Evolutionary conservation across 2,329 filamentous ascomycete genomes (phyloP), one percentile per base, ranked within the genome.

Genomic region (Aureobasidium sp.): DNA sequence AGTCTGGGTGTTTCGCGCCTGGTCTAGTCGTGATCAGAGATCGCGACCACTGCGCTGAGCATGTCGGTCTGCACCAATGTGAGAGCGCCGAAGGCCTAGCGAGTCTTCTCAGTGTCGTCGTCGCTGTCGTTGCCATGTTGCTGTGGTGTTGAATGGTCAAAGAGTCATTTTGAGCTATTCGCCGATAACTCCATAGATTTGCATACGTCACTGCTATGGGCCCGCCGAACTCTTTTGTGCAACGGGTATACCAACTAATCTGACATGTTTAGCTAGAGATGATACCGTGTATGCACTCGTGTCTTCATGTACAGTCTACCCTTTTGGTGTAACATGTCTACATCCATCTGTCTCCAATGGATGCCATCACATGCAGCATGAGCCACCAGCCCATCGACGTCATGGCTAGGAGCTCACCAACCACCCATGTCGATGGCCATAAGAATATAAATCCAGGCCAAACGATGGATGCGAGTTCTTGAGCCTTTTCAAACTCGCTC

Each of bases 1-100:
- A 82, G 64, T 77, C 75, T 22, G 77, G 77, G n/a, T 61, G 60
- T 44, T 47, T 53, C n/a, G 53, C 41, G 45, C 55, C 47, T 15
- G 53, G 44, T 39, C 8, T 52, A 12, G 53, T 27, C 3, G 47
- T 55, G 45, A 63, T 49, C 22, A 63, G 22, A 15, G 45, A 39
- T 2, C 53, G 62, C 31, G 44, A 39, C 55, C 22, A 51, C 25
- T 49, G 57, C 34, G 44, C 25, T 34, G 45, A 42, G 25, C 57
- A 60, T 17, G 55, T 45, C 34, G 55, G 42, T 47, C 20, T 20
- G 31, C 55, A 59, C 41, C 55, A 47, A 5, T n/a, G 11, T 7
- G 57, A 51, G 36, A 36, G 34, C 11, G 51, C 34, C 14, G 57
- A 60, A 12, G 57, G 45, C 27, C 57, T 60, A 5, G 45, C 17